Evolutionary conservation across 352 stramenopile genomes (phyloP), one percentile per base, ranked within the genome.

Genomic region (Phytophthora tentaculata): DNA sequence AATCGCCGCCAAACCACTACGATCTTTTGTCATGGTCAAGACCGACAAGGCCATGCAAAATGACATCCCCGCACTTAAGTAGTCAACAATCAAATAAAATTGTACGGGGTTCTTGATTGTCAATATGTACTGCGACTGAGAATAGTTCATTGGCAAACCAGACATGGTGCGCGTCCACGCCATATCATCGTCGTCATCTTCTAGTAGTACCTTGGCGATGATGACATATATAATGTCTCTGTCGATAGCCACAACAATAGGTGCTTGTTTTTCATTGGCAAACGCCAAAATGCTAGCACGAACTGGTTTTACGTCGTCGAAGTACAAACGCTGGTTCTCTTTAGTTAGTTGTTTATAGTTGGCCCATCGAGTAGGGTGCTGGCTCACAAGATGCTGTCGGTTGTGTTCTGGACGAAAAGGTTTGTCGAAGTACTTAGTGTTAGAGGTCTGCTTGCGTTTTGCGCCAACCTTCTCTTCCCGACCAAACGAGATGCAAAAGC

Each of bases 31-130:
- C 16, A 10, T 45, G 2, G 47, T 20, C 22, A 39, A 37, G 47
- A 37, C 23, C 23, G 23, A 39, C 12, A 54, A 22, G 8, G 47
- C 47, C 47, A 54, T 54, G n/a, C 47, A 23, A 54, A 54, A 54
- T 37, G 47, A 54, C 47, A 54, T 54, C 7, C 22, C 47, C 8
- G 39, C 6, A 13, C 47, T 37, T 8, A 54, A 13, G 16, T 54
- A 54, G 23, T 54, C 23, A 9, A 37, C 47, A 39, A 54, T n/a
- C 47, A 54, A 37, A 50, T 26, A 9, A 50, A 50, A 45, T 8
- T 20, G 39, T 8, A 45, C 39, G 13, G 13, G 39, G 10, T 50
- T 50, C 39, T 45, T 45, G 16, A 45, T 45, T 45, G 17, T 45
- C 39, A 45, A 20, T 6, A 45, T 20, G 8, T 45, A 45, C 14